phyloP scores from a whole-genome alignment of 2,329 filamentous ascomycete species.

The Davidsoniella neocaledoniae region DNA sequence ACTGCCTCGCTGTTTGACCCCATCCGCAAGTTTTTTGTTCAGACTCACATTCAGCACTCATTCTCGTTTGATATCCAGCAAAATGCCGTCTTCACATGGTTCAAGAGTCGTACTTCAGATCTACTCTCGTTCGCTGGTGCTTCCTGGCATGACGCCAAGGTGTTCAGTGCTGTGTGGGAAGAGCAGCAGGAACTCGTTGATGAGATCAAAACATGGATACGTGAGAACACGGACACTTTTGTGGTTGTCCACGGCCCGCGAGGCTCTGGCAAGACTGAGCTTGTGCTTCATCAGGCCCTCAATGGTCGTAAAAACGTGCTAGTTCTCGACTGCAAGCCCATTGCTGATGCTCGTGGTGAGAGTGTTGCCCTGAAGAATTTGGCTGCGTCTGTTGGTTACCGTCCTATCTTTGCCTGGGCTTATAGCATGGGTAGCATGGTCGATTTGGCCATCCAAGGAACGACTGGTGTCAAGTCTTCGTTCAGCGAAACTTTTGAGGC shows the following conservation, averaged over 20 bases:
- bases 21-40: constrained; percentile 84
- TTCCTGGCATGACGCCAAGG: constrained; percentile 44
- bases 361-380: constrained; percentile 68
- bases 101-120: constrained; percentile 54
- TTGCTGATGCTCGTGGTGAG: constrained; percentile 81
- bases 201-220: constrained; percentile 68
- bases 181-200: constrained; percentile 70
- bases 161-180: constrained; percentile 70
- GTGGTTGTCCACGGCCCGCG: constrained; percentile 85
- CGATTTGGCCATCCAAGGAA: constrained; percentile 82
- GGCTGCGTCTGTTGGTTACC: constrained; percentile 71
- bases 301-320: constrained; percentile 61
- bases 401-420: constrained; percentile 89
- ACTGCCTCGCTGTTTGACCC: constrained; percentile 88
- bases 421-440: constrained; percentile 87
- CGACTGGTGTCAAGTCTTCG: constrained; percentile 83
- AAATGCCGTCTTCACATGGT: constrained; percentile 61
- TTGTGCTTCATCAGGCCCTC: constrained; percentile 72
- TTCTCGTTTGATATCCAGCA: constrained; percentile 48
- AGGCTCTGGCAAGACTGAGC: constrained; percentile 77
- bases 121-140: constrained; percentile 39
- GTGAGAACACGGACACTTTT: constrained; percentile 80
- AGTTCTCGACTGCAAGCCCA: constrained; percentile 80
- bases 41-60: constrained; percentile 64
- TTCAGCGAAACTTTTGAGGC: constrained; percentile 87